Percentiles rank a stretch among this genome's conserved stretches.
Evolutionary conservation across 2,329 filamentous ascomycete genomes (phyloP).

Genomic region (Exophiala viscosa): DNA sequence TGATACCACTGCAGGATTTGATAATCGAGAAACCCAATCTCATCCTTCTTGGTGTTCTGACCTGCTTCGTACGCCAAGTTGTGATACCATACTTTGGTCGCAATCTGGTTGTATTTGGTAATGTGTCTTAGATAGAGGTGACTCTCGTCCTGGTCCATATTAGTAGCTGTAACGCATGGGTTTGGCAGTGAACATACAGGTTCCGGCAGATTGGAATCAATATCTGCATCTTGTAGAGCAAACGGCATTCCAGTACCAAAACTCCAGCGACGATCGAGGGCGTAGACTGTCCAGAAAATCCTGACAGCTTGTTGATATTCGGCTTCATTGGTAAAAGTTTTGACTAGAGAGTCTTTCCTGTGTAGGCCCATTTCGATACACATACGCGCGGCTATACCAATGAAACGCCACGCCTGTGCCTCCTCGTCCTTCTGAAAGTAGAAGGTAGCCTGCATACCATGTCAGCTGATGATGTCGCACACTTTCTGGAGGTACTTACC

Average conservation of each 20-base stretch:
- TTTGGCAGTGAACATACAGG: constrained; percentile 54
- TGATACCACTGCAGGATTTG: constrained; percentile 87
- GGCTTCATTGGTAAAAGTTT: constrained; percentile 62
- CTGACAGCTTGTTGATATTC: constrained; percentile 66
- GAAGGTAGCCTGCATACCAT: constrained; percentile 60
- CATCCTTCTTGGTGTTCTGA: constrained; percentile 64
- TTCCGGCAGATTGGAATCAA: constrained; percentile 73
- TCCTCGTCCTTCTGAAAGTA: constrained; percentile 85
- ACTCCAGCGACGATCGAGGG: constrained; percentile 81
- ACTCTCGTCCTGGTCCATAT: constrained; percentile 38
- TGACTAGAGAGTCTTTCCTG: constrained; percentile 67
- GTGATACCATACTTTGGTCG: constrained; percentile 81
- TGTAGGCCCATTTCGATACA: constrained; percentile 82
- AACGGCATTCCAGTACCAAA: constrained; percentile 87
- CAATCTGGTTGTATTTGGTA: constrained; percentile 78
- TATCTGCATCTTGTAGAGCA: constrained; percentile 77
- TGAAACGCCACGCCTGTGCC: constrained; percentile 77
- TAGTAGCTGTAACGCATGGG: constrained; percentile 2
- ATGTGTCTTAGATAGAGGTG: constrained; percentile 74
- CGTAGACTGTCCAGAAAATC: constrained; percentile 83
- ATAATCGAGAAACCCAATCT: constrained; percentile 76
- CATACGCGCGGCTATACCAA: constrained; percentile 75
- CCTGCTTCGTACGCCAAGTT: constrained; percentile 67
- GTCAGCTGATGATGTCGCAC: no score
- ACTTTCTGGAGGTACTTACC: constrained; percentile 37